Base-by-base conservation (phyloP, 805 yeast species). In the Saturnispora ahearnii region DNA sequence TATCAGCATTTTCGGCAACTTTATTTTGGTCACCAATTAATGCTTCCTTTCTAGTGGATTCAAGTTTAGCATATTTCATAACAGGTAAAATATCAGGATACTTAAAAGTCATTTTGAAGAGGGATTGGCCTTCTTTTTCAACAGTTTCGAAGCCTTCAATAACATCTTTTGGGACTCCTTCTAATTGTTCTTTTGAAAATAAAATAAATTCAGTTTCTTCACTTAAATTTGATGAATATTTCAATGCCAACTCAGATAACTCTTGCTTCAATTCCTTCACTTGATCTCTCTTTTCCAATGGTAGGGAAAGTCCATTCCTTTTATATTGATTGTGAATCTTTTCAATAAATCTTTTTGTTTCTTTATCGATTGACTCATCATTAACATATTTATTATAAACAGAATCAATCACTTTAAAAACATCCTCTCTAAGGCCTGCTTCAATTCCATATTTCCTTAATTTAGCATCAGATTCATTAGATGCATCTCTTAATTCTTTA, bases 51-150 rank as follows among this genome's bases (percentile, higher is more conserved):
- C 96, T 77, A 2, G 93, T 84, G 21, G 74, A 76, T 41, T 80
- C 73, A 54, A 67, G 67, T 50, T 73, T 71, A 41, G 95, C 90
- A 63, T 80, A 80, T 62, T 84, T 84, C 64, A 85, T 65, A n/a
- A 84, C 83, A 2, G 95, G 95, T 53, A 82, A 69, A 44, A 83
- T 64, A 61, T 87, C 95, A 1, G 95, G 93, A 59, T 84, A 84
- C 64, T 87, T 86, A 70, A 78, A 85, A 2, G 93, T 83, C 72
- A 87, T 83, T 60, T 82, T 82, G 56, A 63, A 70, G 47, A 67
- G 64, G 15, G 64, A 66, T 15, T 67, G 72, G 21, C 69, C 73
- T 5, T 55, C 58, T 18, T 44, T 41, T 33, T 68, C 67, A 24
- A 70, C 68, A 50, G 65, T 67, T 48, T 75, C 83, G 59, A 81